Percentiles rank a stretch among this genome's conserved stretches.
Conservation (phyloP, 2,329 filamentous ascomycete genomes). For the Claviceps arundinis region DNA sequence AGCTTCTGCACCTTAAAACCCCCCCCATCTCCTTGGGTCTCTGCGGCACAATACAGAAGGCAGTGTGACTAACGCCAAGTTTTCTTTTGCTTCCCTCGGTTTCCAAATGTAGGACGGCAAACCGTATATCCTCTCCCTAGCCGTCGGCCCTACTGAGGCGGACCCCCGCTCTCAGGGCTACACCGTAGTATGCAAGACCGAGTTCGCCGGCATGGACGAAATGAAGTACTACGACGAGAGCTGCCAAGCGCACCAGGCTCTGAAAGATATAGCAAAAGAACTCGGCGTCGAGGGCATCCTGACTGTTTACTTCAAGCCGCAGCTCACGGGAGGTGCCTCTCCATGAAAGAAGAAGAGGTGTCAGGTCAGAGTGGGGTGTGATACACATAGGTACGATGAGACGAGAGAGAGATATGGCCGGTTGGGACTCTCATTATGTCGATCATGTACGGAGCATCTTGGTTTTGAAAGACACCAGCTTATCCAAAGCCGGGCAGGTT, state of each 20-base stretch:
- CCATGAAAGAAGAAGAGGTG: background rate
- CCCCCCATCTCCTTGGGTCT: background rate
- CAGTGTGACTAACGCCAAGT: conserved; percentile 6
- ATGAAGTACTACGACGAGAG: conserved; percentile 56
- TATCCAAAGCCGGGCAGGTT: background rate
- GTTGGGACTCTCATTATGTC: background rate
- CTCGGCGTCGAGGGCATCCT: conserved; percentile 23
- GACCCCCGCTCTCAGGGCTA: conserved; percentile 52
- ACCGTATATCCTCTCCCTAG: conserved; percentile 50
- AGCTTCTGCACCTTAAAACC: background rate
- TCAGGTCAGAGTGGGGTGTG: too few relatives aligned
- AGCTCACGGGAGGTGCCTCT: conserved; percentile 12
- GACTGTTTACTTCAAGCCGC: conserved; percentile 28
- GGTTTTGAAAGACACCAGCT: background rate
- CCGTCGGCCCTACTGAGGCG: conserved; percentile 38
- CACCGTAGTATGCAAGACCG: conserved; percentile 48
- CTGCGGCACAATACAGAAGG: background rate
- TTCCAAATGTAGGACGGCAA: conserved; percentile 44
- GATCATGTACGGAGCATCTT: background rate
- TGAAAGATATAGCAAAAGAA: conserved; percentile 24
- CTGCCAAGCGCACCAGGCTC: conserved; percentile 28
- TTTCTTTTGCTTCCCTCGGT: background rate
- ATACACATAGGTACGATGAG: too few relatives aligned
- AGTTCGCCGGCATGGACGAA: conserved; percentile 52
- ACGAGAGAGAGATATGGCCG: too few relatives aligned